A percentile compares a stretch with the other conserved stretches of the same genome.
Evolutionary conservation across 1,139 yeast species (phyloP).

Genomic region (Insectozyma bohioensis): DNA sequence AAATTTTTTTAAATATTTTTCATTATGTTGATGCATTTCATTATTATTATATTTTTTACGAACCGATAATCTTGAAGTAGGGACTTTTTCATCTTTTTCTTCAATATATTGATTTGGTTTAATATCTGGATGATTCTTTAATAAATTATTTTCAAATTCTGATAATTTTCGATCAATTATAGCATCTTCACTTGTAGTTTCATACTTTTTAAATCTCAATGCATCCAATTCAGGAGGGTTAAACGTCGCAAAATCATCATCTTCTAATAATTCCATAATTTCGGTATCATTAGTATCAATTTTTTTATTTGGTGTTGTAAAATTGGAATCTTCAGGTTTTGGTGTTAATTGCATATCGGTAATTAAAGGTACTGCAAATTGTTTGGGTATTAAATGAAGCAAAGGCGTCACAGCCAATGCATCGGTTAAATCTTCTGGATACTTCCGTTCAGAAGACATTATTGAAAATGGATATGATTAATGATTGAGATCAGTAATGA

Average conservation of each 20-base stretch:
- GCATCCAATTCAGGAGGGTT: slow-evolving; percentile 20
- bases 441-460: too few relatives aligned
- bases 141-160: slow-evolving; percentile 4
- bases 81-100: slow-evolving; percentile 1
- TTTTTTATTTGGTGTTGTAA: slow-evolving; percentile 2
- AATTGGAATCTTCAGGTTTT: slow-evolving; percentile 4
- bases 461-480: slow-evolving; percentile 2
- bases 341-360: slow-evolving; percentile 9
- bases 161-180: slow-evolving; percentile 4
- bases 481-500: background rate
- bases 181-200: slow-evolving; percentile 9
- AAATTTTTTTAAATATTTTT: slow-evolving; percentile 17
- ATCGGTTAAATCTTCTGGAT: slow-evolving; percentile 21
- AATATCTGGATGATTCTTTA: background rate
- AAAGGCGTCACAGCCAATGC: slow-evolving; percentile 30
- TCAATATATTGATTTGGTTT: background rate
- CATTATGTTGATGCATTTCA: slow-evolving; percentile 16
- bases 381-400: slow-evolving; percentile 30
- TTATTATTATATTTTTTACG: slow-evolving; percentile 15
- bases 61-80: slow-evolving; percentile 15
- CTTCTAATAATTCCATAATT: slow-evolving; percentile 15
- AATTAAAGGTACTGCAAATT: slow-evolving; percentile 24
- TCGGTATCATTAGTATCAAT: slow-evolving; percentile 6
- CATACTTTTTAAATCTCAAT: slow-evolving; percentile 13
- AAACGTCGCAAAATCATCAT: too few relatives aligned